phyloP scores from a whole-genome alignment of 495 filamentous ascomycete species.

The Aspergillus sclerotioniger region DNA sequence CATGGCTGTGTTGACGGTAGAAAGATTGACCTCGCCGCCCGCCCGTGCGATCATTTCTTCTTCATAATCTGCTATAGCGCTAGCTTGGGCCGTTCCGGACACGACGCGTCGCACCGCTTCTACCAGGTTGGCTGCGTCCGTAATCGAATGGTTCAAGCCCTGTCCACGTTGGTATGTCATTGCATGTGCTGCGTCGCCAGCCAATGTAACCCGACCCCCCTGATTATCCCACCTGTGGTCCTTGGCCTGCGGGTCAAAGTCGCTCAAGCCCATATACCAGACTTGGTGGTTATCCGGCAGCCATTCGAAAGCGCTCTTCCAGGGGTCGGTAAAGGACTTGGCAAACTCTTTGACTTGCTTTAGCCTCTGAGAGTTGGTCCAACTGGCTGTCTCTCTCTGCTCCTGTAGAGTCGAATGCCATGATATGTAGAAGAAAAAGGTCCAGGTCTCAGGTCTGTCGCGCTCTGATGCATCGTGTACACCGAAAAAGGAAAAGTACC shows the following conservation, averaged over 20 bases:
- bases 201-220: constrained; percentile 42
- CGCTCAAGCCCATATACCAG: constrained; percentile 28
- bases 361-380: constrained; percentile 17
- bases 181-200: constrained; percentile 51
- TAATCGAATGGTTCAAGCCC: constrained; percentile 48
- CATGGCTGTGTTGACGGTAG: constrained; percentile 39
- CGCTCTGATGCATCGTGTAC: constrained; percentile 40
- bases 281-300: constrained; percentile 23
- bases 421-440: constrained; percentile 36
- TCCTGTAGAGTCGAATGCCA: constrained; percentile 31
- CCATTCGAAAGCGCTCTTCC: constrained; percentile 23
- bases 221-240: constrained; percentile 34
- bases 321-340: constrained; percentile 18
- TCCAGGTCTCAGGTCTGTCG: constrained; percentile 44
- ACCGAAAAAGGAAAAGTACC: constrained; percentile 20
- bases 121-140: constrained; percentile 43
- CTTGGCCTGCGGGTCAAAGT: constrained; percentile 19
- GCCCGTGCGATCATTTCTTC: constrained; percentile 48
- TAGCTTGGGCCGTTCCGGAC: constrained; percentile 9
- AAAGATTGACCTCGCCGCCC: constrained; percentile 43
- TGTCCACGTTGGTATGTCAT: constrained; percentile 51
- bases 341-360: constrained; percentile 23
- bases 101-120: constrained; percentile 28
- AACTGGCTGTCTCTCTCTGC: constrained; percentile 22
- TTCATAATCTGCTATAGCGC: constrained; percentile 40